phyloP scores from a whole-genome alignment of 345 rosid species.

The Zanthoxylum bungeanum region DNA sequence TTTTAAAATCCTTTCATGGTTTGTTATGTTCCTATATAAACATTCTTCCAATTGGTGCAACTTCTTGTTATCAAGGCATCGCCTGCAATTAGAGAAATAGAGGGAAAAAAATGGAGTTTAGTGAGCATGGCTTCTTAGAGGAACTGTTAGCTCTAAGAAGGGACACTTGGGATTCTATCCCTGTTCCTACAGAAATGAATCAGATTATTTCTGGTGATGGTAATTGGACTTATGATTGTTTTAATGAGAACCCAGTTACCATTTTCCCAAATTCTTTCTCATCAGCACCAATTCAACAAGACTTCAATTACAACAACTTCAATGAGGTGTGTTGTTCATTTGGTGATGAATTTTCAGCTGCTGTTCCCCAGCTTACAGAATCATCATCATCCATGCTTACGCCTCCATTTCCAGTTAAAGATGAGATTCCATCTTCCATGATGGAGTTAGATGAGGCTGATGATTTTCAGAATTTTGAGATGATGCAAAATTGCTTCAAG shows the following conservation, averaged over 20 bases:
- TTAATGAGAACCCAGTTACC: conserved; percentile 11
- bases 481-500: conserved; percentile 29
- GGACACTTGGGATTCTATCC: conserved; percentile 32
- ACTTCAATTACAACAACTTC: conserved; percentile 28
- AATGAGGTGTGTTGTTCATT: conserved; percentile 28
- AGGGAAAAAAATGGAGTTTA: conserved; percentile 28
- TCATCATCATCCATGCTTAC: conserved; percentile 34
- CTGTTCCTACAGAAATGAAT: conserved; percentile 28
- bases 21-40: conserved; percentile 10
- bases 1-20: neutral
- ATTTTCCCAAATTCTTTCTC: conserved; percentile 26
- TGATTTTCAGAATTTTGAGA: conserved; percentile 22
- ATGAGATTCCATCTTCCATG: conserved; percentile 28
- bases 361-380: conserved; percentile 35
- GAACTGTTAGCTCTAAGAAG: conserved; percentile 34
- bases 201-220: conserved; percentile 13
- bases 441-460: conserved; percentile 34
- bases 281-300: conserved; percentile 26
- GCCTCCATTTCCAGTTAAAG: conserved; percentile 35
- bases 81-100: conserved; percentile 7
- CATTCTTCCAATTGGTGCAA: conserved; percentile 27
- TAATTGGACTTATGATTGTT: conserved; percentile 20
- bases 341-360: conserved; percentile 22
- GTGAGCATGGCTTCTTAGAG: conserved; percentile 37
- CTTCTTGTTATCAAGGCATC: conserved; percentile 30